Evolutionary conservation across 495 filamentous ascomycete genomes (phyloP).

Genomic region (Aspergillus funiculosus): DNA sequence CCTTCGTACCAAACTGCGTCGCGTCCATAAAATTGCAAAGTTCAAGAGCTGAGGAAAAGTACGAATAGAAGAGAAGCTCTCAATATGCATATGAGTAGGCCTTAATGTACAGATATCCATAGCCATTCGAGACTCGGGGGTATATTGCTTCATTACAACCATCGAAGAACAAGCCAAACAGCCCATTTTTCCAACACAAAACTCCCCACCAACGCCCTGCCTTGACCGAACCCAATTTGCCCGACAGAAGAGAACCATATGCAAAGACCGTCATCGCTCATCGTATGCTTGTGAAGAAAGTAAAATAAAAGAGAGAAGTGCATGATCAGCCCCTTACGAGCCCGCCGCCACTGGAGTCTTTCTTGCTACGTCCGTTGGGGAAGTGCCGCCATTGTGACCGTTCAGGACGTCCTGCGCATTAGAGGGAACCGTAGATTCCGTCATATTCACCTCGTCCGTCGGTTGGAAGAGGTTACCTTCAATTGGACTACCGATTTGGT

Average conservation of each 20-base stretch:
- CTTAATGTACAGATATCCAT: conserved; percentile 6
- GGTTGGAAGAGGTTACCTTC: conserved; percentile 34
- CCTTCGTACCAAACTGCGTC: neutral
- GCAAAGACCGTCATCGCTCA: conserved; percentile 8
- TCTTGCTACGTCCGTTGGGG: conserved; percentile 15
- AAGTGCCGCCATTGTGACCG: neutral
- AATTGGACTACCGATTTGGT: conserved; percentile 24
- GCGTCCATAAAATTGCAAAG: neutral
- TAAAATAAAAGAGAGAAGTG: neutral
- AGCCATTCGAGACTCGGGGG: conserved; percentile 4
- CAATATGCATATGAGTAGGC: neutral
- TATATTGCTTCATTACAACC: conserved; percentile 8
- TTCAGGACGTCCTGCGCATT: conserved; percentile 15
- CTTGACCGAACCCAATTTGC: conserved; percentile 4
- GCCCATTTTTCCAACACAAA: neutral
- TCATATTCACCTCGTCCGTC: conserved; percentile 24
- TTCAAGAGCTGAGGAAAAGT: neutral
- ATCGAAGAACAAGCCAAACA: conserved; percentile 3
- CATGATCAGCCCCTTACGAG: conserved; percentile 7
- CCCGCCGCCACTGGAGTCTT: conserved; percentile 22
- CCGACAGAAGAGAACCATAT: conserved; percentile 1
- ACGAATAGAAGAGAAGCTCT: neutral
- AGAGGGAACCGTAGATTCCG: conserved; percentile 19
- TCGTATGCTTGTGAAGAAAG: conserved; percentile 2
- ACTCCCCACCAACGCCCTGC: conserved; percentile 10